Evolutionary conservation across 2,329 filamentous ascomycete species (phyloP).

Genomic region (Fusarium buharicum): DNA sequence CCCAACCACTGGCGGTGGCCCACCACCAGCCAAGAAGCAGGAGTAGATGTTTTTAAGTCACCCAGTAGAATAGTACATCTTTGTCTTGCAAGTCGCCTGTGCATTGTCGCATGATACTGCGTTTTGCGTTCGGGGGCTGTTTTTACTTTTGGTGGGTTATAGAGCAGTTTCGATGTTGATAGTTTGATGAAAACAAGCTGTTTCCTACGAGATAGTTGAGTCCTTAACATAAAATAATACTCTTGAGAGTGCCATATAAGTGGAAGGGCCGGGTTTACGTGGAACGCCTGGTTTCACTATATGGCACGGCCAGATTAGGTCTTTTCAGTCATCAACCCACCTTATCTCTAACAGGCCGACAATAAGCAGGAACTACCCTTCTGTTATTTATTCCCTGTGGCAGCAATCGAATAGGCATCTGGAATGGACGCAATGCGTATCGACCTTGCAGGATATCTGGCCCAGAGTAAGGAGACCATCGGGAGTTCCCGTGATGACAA

Average conservation of each 20-base stretch:
- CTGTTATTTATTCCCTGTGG: too few species aligned
- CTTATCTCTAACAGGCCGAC: background rate
- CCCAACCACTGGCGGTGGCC: conserved; percentile 80
- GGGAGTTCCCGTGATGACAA: background rate
- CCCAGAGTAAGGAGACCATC: too few species aligned
- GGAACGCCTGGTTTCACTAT: background rate
- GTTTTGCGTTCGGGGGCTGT: background rate
- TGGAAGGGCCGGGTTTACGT: conserved; percentile 7
- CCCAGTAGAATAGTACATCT: background rate
- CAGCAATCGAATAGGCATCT: too few species aligned
- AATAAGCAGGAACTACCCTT: background rate
- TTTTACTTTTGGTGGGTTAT: background rate
- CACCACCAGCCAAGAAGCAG: conserved; percentile 64
- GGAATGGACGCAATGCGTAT: background rate
- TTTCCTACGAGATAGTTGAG: conserved; percentile 13
- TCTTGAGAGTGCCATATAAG: conserved; percentile 1
- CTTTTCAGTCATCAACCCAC: background rate
- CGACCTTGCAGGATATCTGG: background rate
- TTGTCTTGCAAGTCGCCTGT: conserved; percentile 1
- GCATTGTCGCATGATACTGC: background rate
- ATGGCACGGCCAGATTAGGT: background rate
- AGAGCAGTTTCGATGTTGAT: background rate
- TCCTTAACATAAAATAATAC: background rate
- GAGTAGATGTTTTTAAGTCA: conserved; percentile 9
- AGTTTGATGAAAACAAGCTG: conserved; percentile 7